phyloP scores from a whole-genome alignment of 345 rosid genomes.

The Moringa oleifera region DNA sequence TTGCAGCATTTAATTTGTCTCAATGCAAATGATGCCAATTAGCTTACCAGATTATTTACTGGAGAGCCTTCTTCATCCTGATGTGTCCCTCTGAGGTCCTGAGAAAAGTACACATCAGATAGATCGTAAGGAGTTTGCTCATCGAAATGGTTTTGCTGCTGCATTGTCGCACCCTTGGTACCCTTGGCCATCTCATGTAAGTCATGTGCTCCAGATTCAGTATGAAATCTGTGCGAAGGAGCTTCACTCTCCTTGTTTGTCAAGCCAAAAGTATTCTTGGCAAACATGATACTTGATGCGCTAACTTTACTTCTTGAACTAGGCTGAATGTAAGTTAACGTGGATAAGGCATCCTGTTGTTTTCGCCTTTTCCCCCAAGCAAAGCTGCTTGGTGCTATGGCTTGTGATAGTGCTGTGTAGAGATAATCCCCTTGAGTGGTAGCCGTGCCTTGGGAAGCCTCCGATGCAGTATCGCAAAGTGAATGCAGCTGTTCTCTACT shows the following conservation, averaged over 20 bases:
- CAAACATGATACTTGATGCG: slow-evolving; percentile 37
- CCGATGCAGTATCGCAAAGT: slow-evolving; percentile 27
- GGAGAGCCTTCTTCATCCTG: slow-evolving; percentile 19
- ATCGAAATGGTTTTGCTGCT: slow-evolving; percentile 10
- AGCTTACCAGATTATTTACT: slow-evolving; percentile 29
- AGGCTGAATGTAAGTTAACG: slow-evolving; percentile 41
- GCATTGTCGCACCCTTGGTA: background rate
- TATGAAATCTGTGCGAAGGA: background rate
- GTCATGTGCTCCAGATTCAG: slow-evolving; percentile 2
- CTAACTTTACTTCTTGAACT: slow-evolving; percentile 40
- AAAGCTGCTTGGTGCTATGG: slow-evolving; percentile 44
- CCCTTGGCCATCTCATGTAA: slow-evolving; percentile 3
- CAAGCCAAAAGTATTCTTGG: slow-evolving; percentile 27
- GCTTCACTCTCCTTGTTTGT: slow-evolving; percentile 17
- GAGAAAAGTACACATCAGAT: slow-evolving; percentile 22
- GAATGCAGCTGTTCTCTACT: slow-evolving; percentile 17
- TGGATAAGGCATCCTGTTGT: slow-evolving; percentile 40
- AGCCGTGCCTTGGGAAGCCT: slow-evolving; percentile 22
- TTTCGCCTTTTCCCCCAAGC: slow-evolving; percentile 47
- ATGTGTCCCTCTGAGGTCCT: slow-evolving; percentile 6
- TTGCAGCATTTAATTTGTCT: background rate
- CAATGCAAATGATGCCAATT: too few species aligned
- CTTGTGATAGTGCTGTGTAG: slow-evolving; percentile 33
- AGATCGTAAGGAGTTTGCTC: slow-evolving; percentile 29
- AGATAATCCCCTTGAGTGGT: slow-evolving; percentile 32